Conservation (phyloP, 331 rosid genomes). For the Saraca asoca region DNA sequence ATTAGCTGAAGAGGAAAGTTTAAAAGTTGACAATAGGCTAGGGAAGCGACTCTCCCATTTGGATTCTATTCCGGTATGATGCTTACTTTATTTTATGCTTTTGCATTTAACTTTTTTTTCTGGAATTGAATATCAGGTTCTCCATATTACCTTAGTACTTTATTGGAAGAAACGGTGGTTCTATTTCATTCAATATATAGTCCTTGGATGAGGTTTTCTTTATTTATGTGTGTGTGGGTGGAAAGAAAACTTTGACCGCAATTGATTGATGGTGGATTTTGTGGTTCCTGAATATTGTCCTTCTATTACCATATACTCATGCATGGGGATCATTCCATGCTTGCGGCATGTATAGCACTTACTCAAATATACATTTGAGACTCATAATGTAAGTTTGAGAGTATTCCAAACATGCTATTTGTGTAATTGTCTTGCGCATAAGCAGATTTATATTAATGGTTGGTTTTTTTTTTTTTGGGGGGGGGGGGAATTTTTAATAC, state of each 20-base stretch:
- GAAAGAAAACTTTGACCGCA: no score
- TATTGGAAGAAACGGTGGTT: neutral
- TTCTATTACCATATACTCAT: no score
- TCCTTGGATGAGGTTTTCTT: neutral
- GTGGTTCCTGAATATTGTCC: neutral
- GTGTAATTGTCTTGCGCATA: no score
- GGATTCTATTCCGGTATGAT: conserved; percentile 80
- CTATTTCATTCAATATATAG: conserved; percentile 4
- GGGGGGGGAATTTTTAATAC: neutral
- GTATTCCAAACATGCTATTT: no score
- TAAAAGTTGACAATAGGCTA: conserved; percentile 48
- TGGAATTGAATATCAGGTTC: neutral
- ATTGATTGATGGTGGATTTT: no score
- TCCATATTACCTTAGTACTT: neutral
- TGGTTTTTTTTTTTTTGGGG: neutral
- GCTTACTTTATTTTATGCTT: conserved; percentile 4
- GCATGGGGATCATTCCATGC: no score
- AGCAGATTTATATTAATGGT: neutral
- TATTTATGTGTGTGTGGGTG: neutral
- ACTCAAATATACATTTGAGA: no score
- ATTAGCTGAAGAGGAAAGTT: conserved; percentile 64
- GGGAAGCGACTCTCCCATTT: conserved; percentile 90
- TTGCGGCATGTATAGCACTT: no score
- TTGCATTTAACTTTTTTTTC: neutral
- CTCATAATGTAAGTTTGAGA: no score